phyloP scores from a whole-genome alignment of 768 basidiomycete species.

The Scleroderma citrinum region DNA sequence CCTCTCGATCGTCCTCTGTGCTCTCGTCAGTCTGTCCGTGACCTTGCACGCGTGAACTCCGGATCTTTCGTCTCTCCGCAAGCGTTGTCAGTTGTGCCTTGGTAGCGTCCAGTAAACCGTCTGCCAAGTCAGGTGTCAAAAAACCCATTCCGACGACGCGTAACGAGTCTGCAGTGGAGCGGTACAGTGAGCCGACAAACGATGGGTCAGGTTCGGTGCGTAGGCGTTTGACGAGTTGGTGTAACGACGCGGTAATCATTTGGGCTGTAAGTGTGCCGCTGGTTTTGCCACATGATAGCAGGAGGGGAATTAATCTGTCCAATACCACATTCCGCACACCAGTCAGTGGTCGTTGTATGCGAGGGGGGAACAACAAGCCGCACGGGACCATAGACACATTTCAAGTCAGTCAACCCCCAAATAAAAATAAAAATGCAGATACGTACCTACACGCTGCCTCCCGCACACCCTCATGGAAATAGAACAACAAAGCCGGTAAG shows the following conservation, averaged over 20 bases:
- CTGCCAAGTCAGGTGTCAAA: constrained; percentile 48
- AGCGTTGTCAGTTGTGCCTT: constrained; percentile 64
- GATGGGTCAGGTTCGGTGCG: constrained; percentile 66
- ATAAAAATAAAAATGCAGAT: background rate
- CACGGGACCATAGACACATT: background rate
- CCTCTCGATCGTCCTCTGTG: constrained; percentile 49
- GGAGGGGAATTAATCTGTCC: constrained; percentile 62
- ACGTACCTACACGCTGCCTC: constrained; percentile 72
- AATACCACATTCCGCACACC: background rate
- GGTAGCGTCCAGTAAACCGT: constrained; percentile 59
- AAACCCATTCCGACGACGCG: constrained; percentile 51
- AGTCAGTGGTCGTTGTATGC: too few relatives aligned
- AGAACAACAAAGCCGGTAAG: constrained; percentile 65
- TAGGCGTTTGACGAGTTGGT: constrained; percentile 58
- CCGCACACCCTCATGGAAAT: constrained; percentile 80
- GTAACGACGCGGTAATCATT: constrained; percentile 65
- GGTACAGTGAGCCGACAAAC: constrained; percentile 73
- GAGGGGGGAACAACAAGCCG: too few relatives aligned
- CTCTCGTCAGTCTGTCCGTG: background rate
- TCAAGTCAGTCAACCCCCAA: too few relatives aligned
- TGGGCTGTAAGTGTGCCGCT: constrained; percentile 58
- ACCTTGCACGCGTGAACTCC: constrained; percentile 33
- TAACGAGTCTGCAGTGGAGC: constrained; percentile 57
- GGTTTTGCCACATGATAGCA: constrained; percentile 61
- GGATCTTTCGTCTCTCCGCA: constrained; percentile 60